A percentile compares a stretch with the other conserved stretches of the same genome.
phyloP scores from a whole-genome alignment of 2,329 filamentous ascomycete species.

The Fusarium camptoceras region DNA sequence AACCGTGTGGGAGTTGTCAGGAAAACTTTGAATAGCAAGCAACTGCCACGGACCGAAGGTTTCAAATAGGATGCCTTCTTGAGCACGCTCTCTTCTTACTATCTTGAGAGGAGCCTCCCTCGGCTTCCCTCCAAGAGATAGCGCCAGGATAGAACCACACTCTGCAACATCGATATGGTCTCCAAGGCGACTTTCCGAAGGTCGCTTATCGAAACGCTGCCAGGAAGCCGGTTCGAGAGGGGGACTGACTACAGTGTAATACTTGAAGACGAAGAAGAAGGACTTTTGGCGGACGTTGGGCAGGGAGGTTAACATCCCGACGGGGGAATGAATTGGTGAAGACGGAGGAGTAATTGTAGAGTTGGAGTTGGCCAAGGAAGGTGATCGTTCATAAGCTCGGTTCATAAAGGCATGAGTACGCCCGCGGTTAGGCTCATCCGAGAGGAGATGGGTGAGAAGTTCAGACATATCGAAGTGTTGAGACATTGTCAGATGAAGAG shows the following conservation, averaged over 20 bases:
- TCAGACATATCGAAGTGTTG: slow-evolving; percentile 72
- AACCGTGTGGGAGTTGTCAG: slow-evolving; percentile 68
- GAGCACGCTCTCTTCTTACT: slow-evolving; percentile 60
- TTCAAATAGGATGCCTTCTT: slow-evolving; percentile 66
- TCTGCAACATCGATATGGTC: slow-evolving; percentile 70
- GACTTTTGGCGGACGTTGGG: slow-evolving; percentile 62
- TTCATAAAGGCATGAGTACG: slow-evolving; percentile 62
- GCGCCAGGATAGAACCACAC: slow-evolving; percentile 69
- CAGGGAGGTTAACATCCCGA: slow-evolving; percentile 19
- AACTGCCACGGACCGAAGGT: slow-evolving; percentile 72
- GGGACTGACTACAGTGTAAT: slow-evolving; percentile 70
- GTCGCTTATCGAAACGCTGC: slow-evolving; percentile 66
- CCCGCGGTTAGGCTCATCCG: slow-evolving; percentile 58
- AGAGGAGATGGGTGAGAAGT: slow-evolving; percentile 65
- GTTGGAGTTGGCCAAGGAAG: slow-evolving; percentile 21
- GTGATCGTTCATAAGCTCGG: slow-evolving; percentile 58
- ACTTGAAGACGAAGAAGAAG: slow-evolving; percentile 74
- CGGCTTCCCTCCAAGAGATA: slow-evolving; percentile 65
- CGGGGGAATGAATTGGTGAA: slow-evolving; percentile 19
- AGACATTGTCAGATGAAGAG: slow-evolving; percentile 68
- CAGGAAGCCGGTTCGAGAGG: slow-evolving; percentile 68
- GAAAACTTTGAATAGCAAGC: slow-evolving; percentile 68
- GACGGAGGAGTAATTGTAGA: slow-evolving; percentile 32
- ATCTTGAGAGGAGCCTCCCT: slow-evolving; percentile 62
- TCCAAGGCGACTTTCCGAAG: slow-evolving; percentile 52